phyloP scores from a whole-genome alignment of 495 filamentous ascomycete species.

The Penicillium taxi region DNA sequence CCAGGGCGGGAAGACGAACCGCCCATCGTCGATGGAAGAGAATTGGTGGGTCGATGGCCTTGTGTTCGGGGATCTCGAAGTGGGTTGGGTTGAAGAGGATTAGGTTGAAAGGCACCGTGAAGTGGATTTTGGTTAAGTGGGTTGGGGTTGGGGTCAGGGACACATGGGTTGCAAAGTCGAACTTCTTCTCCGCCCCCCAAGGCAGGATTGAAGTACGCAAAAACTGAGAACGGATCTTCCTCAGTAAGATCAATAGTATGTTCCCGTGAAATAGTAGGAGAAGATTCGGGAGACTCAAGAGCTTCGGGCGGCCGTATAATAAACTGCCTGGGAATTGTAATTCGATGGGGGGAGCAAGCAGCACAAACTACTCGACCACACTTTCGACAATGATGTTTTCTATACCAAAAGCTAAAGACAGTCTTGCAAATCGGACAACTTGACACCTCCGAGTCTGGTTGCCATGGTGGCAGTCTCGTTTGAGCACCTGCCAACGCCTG shows the following conservation, averaged over 20 bases:
- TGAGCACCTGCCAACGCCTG: not conserved
- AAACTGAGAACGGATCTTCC: slow-evolving; percentile 21
- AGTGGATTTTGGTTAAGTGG: slow-evolving; percentile 37
- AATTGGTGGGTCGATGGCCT: slow-evolving; percentile 20
- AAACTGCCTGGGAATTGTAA: slow-evolving; percentile 87
- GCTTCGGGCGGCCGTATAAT: slow-evolving; percentile 73
- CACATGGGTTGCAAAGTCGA: slow-evolving; percentile 87
- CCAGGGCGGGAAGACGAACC: too few species aligned
- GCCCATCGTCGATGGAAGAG: slow-evolving; percentile 17
- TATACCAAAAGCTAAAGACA: slow-evolving; percentile 75
- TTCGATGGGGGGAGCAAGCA: slow-evolving; percentile 85
- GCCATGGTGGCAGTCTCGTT: slow-evolving; percentile 6
- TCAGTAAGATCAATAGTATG: slow-evolving; percentile 39
- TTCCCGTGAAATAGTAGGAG: slow-evolving; percentile 13
- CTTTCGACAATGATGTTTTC: slow-evolving; percentile 94
- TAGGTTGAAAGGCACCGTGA: too few species aligned
- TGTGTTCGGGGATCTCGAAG: too few species aligned
- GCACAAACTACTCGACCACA: slow-evolving; percentile 92
- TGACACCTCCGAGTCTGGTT: slow-evolving; percentile 71
- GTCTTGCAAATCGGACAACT: slow-evolving; percentile 74
- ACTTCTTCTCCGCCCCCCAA: slow-evolving; percentile 79
- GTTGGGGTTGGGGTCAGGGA: slow-evolving; percentile 79
- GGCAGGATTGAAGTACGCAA: slow-evolving; percentile 38
- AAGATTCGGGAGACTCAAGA: slow-evolving; percentile 12
- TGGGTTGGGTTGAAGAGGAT: too few species aligned